phyloP scores from a whole-genome alignment of 1,284 basidiomycete genomes.

The Ustilago xerochloae region DNA sequence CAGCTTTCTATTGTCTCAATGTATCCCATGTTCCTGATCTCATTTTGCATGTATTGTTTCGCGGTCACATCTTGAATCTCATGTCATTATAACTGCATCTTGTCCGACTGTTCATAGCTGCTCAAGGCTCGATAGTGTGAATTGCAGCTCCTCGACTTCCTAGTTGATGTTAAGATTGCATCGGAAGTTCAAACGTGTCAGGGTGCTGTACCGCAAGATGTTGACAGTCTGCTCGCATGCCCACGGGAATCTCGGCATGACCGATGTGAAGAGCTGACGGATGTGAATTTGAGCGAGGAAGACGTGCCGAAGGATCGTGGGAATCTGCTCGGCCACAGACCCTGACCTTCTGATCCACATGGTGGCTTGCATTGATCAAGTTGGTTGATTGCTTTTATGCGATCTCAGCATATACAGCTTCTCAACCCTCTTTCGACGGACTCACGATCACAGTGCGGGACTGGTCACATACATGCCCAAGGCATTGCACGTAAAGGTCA shows the following conservation, averaged over 20 bases:
- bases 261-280: not conserved
- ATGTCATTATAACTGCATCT: not conserved
- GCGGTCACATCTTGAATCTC: not conserved
- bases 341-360: not conserved
- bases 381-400: slow-evolving; percentile 9
- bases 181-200: not conserved
- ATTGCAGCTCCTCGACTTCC: too few species aligned
- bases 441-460: too few species aligned
- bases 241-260: too few species aligned
- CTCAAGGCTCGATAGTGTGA: not conserved
- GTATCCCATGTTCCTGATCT: not conserved
- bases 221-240: not conserved
- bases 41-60: not conserved
- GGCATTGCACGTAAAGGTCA: too few species aligned
- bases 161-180: too few species aligned
- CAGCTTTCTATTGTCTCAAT: not conserved
- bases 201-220: not conserved
- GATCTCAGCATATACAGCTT: not conserved
- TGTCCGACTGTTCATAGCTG: not conserved
- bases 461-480: too few species aligned
- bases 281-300: not conserved
- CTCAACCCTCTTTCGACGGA: not conserved
- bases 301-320: not conserved
- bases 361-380: slow-evolving; percentile 4
- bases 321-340: slow-evolving; percentile 3